Conservation (phyloP, 371 early-diverging fungal genomes). For the Paraphysoderma sedebokerense region DNA sequence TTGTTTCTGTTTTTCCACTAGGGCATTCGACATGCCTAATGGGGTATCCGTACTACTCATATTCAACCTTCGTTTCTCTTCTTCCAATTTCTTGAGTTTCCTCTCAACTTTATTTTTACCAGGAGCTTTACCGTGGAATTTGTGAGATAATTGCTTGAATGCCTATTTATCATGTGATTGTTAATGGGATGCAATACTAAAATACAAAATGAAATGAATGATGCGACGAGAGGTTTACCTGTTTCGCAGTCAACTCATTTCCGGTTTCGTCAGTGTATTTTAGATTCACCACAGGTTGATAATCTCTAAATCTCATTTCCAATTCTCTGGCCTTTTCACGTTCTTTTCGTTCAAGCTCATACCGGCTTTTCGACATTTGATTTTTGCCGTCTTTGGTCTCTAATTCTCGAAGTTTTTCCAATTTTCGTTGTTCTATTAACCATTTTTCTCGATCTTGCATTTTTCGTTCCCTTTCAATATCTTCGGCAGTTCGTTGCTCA, state of each 20-base stretch:
- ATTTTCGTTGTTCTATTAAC: slow-evolving; percentile 42
- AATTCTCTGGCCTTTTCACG: slow-evolving; percentile 48
- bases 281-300: slow-evolving; percentile 75
- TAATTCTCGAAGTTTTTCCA: slow-evolving; percentile 29
- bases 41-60: slow-evolving; percentile 61
- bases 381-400: slow-evolving; percentile 14
- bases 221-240: slow-evolving; percentile 21
- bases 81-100: slow-evolving; percentile 56
- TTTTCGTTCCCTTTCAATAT: slow-evolving; percentile 35
- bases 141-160: slow-evolving; percentile 75
- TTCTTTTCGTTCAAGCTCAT: slow-evolving; percentile 36
- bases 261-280: slow-evolving; percentile 82
- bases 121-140: slow-evolving; percentile 84
- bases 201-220: neutral
- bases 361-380: slow-evolving; percentile 8
- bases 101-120: slow-evolving; percentile 92
- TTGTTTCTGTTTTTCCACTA: slow-evolving; percentile 51
- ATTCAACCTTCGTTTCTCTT: slow-evolving; percentile 52
- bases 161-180: slow-evolving; percentile 28
- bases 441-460: slow-evolving; percentile 47
- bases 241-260: slow-evolving; percentile 57
- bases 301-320: slow-evolving; percentile 69
- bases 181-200: neutral
- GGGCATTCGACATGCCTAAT: slow-evolving; percentile 49
- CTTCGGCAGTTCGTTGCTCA: slow-evolving; percentile 40